Evolutionary conservation across 805 yeast species (phyloP).

Genomic region (Soucietia sequanensis): DNA sequence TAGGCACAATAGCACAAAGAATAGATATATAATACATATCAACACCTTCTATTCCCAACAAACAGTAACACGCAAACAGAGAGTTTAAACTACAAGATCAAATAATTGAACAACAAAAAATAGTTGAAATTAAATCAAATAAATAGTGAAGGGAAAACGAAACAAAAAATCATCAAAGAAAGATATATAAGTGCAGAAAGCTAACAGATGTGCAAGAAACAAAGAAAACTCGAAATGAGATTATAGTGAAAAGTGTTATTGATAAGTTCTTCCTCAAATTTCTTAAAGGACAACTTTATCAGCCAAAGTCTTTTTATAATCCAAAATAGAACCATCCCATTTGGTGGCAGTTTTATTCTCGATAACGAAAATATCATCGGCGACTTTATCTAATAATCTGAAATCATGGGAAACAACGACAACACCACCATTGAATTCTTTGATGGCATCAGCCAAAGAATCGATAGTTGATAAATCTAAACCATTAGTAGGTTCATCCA

Average conservation of each 20-base stretch:
- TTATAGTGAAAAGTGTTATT: neutral
- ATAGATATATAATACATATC: too few species aligned
- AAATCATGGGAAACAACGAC: constrained; percentile 98
- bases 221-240: too few species aligned
- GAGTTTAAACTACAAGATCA: too few species aligned
- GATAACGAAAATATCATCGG: constrained; percentile 95
- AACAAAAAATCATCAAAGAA: too few species aligned
- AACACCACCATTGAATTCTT: constrained; percentile 95
- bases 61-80: too few species aligned
- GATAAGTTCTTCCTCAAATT: neutral
- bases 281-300: constrained; percentile 70
- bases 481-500: constrained; percentile 99
- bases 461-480: constrained; percentile 97
- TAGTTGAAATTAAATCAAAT: too few species aligned
- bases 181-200: too few species aligned
- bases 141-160: too few species aligned
- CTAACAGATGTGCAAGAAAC: too few species aligned
- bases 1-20: too few species aligned
- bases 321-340: constrained; percentile 92
- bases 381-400: constrained; percentile 95
- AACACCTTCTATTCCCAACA: too few species aligned
- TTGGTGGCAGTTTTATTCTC: constrained; percentile 93
- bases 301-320: constrained; percentile 93
- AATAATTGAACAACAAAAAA: too few species aligned
- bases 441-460: constrained; percentile 94